Percentiles rank a stretch among this genome's conserved stretches.
Evolutionary conservation across 2,329 filamentous ascomycete genomes (phyloP).

Genomic region (Ceratocystis cacaofunesta): DNA sequence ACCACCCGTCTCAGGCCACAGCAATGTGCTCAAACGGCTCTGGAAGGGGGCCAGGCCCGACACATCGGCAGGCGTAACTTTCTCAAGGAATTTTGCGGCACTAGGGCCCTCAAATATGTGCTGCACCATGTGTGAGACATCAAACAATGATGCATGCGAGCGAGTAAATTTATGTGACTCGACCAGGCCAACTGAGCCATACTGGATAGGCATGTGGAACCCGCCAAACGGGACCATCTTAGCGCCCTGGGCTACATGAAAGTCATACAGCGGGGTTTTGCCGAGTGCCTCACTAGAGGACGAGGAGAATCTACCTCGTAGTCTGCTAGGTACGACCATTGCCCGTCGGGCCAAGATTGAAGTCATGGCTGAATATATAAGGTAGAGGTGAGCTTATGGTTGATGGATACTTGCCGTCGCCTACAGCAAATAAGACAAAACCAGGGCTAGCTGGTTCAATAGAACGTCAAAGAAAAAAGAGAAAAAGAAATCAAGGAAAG

Average conservation of each 20-base stretch:
- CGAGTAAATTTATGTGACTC: conserved; percentile 87
- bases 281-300: conserved; percentile 26
- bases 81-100: conserved; percentile 67
- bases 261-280: conserved; percentile 62
- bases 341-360: conserved; percentile 13
- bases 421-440: background rate
- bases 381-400: background rate
- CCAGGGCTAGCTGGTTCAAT: background rate
- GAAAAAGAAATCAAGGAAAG: background rate
- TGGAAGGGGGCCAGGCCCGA: conserved; percentile 47
- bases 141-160: conserved; percentile 76
- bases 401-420: background rate
- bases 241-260: conserved; percentile 62
- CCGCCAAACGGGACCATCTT: conserved; percentile 97
- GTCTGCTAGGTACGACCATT: conserved; percentile 5
- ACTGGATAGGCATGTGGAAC: conserved; percentile 86
- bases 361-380: conserved; percentile 8
- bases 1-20: conserved; percentile 67
- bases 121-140: conserved; percentile 94
- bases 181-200: conserved; percentile 58
- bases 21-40: conserved; percentile 70
- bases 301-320: conserved; percentile 13
- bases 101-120: conserved; percentile 71
- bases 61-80: conserved; percentile 64
- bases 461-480: background rate